These are phyloP conservation scores for Tetragonia tetragonoides DNA, from an alignment of 148 eudicot genomes.

Conservation along the genomic window DNA sequence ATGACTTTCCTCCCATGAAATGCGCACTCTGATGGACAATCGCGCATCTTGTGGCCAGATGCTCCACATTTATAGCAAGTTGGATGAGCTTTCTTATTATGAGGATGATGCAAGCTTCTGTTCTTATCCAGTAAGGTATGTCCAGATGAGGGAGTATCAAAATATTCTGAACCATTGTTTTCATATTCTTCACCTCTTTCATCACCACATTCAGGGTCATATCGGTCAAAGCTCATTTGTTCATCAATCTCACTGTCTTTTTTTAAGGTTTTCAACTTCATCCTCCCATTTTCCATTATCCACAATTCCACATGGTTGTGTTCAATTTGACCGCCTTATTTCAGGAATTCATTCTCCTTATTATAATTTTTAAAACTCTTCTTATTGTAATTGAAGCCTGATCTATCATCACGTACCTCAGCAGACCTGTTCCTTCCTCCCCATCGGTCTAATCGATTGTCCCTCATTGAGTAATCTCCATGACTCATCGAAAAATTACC, in stretches of 20 bases:
- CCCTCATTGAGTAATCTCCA: conserved; percentile 18
- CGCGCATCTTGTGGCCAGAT: conserved; percentile 36
- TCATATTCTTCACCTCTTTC: conserved; percentile 22
- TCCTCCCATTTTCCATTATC: conserved; percentile 51
- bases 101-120: conserved; percentile 17
- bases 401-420: conserved; percentile 26
- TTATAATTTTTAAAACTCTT: conserved; percentile 12
- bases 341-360: conserved; percentile 18
- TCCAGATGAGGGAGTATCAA: conserved; percentile 9
- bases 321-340: conserved; percentile 24
- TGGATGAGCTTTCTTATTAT: conserved; percentile 9
- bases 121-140: conserved; percentile 18
- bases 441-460: conserved; percentile 21
- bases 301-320: conserved; percentile 7
- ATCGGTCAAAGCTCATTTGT: conserved; percentile 40
- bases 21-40: conserved; percentile 29
- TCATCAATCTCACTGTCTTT: conserved; percentile 27
- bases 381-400: conserved; percentile 20
- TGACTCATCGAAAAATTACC: conserved; percentile 16
- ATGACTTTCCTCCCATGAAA: conserved; percentile 14
- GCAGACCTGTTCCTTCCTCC: conserved; percentile 24
- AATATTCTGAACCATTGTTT: neutral
- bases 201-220: conserved; percentile 44
- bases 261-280: conserved; percentile 24
- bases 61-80: conserved; percentile 38